phyloP scores from a whole-genome alignment of 2,329 filamentous ascomycete species.

The Amauroascus verrucosus region DNA sequence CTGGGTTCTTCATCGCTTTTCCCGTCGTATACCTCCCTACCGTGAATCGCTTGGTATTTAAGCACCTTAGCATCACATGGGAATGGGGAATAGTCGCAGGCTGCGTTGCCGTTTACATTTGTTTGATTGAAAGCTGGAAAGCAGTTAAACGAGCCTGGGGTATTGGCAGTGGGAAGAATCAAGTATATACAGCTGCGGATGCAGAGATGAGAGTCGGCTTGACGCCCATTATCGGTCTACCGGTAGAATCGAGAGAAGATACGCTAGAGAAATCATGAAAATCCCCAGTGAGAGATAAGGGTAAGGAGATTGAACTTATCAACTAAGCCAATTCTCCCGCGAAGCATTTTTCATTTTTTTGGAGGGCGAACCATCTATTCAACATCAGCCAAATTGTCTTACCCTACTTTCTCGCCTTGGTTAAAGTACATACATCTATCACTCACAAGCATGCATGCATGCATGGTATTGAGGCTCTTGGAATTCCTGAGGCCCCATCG shows the following conservation, averaged over 20 bases:
- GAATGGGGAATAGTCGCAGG: slow-evolving; percentile 60
- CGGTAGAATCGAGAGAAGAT: slow-evolving; percentile 13
- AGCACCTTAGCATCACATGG: slow-evolving; percentile 55
- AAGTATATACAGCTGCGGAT: slow-evolving; percentile 25
- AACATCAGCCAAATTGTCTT: neutral
- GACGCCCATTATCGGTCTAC: slow-evolving; percentile 11
- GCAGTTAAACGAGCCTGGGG: slow-evolving; percentile 46
- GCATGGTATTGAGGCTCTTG: no score
- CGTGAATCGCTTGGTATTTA: slow-evolving; percentile 54
- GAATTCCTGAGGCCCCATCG: no score
- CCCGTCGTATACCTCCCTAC: slow-evolving; percentile 57
- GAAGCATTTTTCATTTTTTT: neutral
- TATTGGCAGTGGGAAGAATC: slow-evolving; percentile 28
- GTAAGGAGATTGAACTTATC: slow-evolving; percentile 1
- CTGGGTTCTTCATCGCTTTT: slow-evolving; percentile 47
- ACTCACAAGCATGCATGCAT: no score
- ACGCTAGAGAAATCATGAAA: slow-evolving; percentile 13
- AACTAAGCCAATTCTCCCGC: slow-evolving; percentile 1
- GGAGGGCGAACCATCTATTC: neutral
- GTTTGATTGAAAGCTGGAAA: slow-evolving; percentile 56
- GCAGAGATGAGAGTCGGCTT: slow-evolving; percentile 27
- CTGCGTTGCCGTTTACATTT: slow-evolving; percentile 49
- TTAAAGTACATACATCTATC: neutral
- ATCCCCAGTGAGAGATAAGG: neutral
- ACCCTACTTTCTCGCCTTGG: neutral